Base-by-base conservation (phyloP, 345 rosid genomes). In the Syzygium aqueum region DNA sequence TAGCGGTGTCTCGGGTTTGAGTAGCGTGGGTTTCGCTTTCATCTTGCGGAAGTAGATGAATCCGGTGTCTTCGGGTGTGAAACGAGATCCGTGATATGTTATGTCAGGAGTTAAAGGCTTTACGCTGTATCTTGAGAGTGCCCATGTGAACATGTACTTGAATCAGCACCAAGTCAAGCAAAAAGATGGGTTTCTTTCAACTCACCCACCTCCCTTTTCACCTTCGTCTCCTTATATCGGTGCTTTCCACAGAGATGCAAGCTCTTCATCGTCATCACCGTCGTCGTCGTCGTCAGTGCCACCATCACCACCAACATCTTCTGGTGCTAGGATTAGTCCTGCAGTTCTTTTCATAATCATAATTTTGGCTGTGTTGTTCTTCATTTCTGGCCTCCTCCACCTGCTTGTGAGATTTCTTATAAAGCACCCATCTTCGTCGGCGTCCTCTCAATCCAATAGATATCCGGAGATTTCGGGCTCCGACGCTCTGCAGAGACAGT, bases 401-500 rank as follows among this genome's bases (percentile, higher is more conserved):
- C 90, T 95, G 88, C 96, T 96, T 43, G 97, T 96, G 87, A 95
- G 98, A 91, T 96, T 95, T 90, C 98, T 96, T 17, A 84, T 91
- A 25, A 96, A 93, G 92, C 94, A 91, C 84, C 96, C 98, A 17
- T 89, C 95, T 86, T 84, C 93, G 49, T 86, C 95, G 7, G 86
- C 91, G 30, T 87, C 94, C 88, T 86, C 94, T 37, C 94, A 93
- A 86, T 93, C 98, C 33, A 93, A 91, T 89, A 90, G 95, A 82
- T 92, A 89, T 86, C 97, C 96, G 2, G 96, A 96, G 90, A 91
- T 95, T 87, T 93, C 97, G 11, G 89, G 93, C 61, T 90, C 95
- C 28, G 97, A 96, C 91, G 96, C 94, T 87, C 97, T 95, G 63
- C 97, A 96, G 88, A 92, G 98, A 89, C 98, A 96, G 93, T 92